Evolutionary conservation across 2,329 filamentous ascomycete species (phyloP).

Genomic region (Colletotrichum sidae): DNA sequence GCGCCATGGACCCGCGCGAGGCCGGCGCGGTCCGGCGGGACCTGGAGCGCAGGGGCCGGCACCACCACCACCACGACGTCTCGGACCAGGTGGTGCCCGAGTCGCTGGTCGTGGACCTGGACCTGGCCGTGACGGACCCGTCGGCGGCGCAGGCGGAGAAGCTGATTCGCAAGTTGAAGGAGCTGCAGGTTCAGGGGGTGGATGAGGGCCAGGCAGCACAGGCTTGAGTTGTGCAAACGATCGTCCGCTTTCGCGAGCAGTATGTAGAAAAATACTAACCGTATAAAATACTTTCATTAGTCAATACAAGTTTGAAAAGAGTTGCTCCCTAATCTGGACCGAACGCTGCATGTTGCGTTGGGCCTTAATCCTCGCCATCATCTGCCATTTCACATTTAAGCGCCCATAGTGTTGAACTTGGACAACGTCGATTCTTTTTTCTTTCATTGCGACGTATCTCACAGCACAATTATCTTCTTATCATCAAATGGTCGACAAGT

Average conservation of each 20-base stretch:
- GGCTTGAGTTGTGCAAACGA: not conserved
- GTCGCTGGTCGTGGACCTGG: conserved; percentile 50
- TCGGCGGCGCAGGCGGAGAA: conserved; percentile 47
- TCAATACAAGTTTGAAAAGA: no score
- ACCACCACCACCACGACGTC: conserved; percentile 17
- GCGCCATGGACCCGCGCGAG: conserved; percentile 43
- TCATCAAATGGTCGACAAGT: no score
- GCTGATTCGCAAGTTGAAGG: conserved; percentile 44
- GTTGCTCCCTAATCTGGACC: no score
- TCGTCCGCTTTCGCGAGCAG: not conserved
- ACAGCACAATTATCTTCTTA: no score
- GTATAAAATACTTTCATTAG: no score
- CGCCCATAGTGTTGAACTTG: no score
- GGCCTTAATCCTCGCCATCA: no score
- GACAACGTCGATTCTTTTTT: no score
- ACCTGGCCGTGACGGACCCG: conserved; percentile 49
- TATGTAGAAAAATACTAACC: not conserved
- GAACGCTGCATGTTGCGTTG: no score
- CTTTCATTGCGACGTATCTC: no score
- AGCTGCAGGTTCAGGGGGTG: not conserved
- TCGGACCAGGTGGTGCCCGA: conserved; percentile 44
- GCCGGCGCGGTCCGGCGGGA: conserved; percentile 46
- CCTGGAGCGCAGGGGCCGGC: conserved; percentile 43
- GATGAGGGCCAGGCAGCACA: not conserved
- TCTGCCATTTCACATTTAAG: no score